Evolutionary conservation across 257 asterid genomes (phyloP).

Genomic region (Euphrasia confusa): DNA sequence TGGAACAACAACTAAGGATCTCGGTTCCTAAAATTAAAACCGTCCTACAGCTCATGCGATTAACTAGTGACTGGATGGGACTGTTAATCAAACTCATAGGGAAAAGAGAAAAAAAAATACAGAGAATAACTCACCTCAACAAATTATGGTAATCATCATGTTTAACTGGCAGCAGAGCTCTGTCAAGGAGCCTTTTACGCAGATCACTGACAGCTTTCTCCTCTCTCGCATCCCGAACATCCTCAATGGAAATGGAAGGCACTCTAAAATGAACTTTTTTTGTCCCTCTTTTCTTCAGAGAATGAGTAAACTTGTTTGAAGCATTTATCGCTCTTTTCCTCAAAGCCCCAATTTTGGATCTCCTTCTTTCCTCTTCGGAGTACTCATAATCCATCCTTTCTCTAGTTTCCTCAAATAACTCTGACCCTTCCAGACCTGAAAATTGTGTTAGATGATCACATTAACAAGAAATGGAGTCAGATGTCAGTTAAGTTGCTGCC

Average conservation of each 20-base stretch:
- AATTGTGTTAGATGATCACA: constrained; percentile 2
- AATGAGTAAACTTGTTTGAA: constrained; percentile 82
- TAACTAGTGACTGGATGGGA: too few relatives aligned
- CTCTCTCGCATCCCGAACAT: constrained; percentile 81
- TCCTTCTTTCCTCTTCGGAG: constrained; percentile 82
- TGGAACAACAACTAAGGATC: too few relatives aligned
- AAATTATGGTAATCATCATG: constrained; percentile 88
- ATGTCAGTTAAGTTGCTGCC: not conserved
- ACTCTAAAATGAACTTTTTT: constrained; percentile 79
- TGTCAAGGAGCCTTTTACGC: constrained; percentile 62
- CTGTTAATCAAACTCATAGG: too few relatives aligned
- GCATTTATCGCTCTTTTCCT: constrained; percentile 87
- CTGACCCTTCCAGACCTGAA: constrained; percentile 47
- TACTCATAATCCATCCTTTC: constrained; percentile 79
- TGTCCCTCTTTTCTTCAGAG: constrained; percentile 87
- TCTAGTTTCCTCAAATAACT: constrained; percentile 59
- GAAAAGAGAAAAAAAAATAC: not conserved
- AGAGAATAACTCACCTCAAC: constrained; percentile 53
- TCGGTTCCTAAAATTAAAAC: too few relatives aligned
- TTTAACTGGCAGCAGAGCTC: constrained; percentile 65
- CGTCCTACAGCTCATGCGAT: too few relatives aligned
- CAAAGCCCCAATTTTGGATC: constrained; percentile 61
- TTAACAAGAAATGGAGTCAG: constrained; percentile 16
- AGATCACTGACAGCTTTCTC: constrained; percentile 76
- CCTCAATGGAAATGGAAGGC: constrained; percentile 84